Conservation (phyloP, 306 rosid genomes). For the Casuarina glauca region DNA sequence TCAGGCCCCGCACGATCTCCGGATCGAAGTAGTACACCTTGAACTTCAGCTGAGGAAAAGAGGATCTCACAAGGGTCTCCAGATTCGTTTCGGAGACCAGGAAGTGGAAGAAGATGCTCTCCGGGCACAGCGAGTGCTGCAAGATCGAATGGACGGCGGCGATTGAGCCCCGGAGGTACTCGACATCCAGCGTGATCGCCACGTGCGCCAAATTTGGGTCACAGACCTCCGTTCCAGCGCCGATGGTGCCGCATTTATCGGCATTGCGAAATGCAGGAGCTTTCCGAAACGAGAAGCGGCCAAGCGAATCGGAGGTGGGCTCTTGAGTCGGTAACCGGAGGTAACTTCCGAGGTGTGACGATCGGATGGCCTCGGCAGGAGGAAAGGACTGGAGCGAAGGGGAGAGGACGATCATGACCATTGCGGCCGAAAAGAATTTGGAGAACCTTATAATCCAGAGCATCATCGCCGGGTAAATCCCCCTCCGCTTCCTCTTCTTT, state of each 20-base stretch:
- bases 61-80: constrained; percentile 54
- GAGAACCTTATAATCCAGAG: constrained; percentile 57
- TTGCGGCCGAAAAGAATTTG: constrained; percentile 60
- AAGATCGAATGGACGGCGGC: constrained; percentile 80
- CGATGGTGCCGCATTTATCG: constrained; percentile 40
- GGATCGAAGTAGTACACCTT: constrained; percentile 72
- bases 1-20: constrained; percentile 47
- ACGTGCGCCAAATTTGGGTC: constrained; percentile 68
- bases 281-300: constrained; percentile 49
- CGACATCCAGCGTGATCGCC: constrained; percentile 71
- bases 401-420: constrained; percentile 55
- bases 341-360: constrained; percentile 40
- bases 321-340: constrained; percentile 30
- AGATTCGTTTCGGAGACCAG: constrained; percentile 56
- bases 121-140: constrained; percentile 59
- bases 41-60: constrained; percentile 65
- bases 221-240: constrained; percentile 35
- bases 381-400: constrained; percentile 73
- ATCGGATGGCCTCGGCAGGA: constrained; percentile 77
- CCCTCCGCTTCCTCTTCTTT: constrained; percentile 31
- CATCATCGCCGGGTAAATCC: constrained; percentile 37
- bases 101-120: constrained; percentile 70
- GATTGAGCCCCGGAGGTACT: constrained; percentile 79
- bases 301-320: constrained; percentile 1
- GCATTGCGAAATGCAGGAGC: constrained; percentile 59